phyloP scores from a whole-genome alignment of 2,329 filamentous ascomycete species.

The Incumbomyces delicatus region DNA sequence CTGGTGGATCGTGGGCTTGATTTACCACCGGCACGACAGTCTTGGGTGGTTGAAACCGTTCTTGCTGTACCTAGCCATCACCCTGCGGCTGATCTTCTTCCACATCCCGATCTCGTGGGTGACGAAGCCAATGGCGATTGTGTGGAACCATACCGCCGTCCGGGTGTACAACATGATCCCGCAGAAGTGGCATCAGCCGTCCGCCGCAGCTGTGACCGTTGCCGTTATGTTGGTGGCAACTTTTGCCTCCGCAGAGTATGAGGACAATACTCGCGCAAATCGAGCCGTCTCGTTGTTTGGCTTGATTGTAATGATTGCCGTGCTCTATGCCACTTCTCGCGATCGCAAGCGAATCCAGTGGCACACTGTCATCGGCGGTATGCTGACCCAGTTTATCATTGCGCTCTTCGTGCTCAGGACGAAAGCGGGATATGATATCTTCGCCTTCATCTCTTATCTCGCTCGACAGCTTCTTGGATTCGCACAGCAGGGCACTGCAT shows the following conservation, averaged over 20 bases:
- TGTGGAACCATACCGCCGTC: slow-evolving; percentile 58
- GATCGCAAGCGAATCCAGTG: slow-evolving; percentile 53
- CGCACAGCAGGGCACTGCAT: slow-evolving; percentile 60
- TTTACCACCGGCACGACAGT: slow-evolving; percentile 60
- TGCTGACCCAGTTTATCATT: slow-evolving; percentile 79
- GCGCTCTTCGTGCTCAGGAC: slow-evolving; percentile 82
- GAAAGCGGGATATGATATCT: slow-evolving; percentile 74
- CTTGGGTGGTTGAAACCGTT: slow-evolving; percentile 78
- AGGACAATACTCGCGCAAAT: slow-evolving; percentile 69
- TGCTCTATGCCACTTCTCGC: slow-evolving; percentile 61
- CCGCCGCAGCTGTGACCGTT: slow-evolving; percentile 55
- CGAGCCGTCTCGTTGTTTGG: slow-evolving; percentile 75
- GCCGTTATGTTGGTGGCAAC: slow-evolving; percentile 67
- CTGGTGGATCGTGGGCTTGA: slow-evolving; percentile 69
- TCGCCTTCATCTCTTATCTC: slow-evolving; percentile 72
- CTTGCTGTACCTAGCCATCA: slow-evolving; percentile 66
- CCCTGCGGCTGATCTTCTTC: slow-evolving; percentile 63
- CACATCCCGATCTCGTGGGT: slow-evolving; percentile 60
- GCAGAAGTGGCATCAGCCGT: slow-evolving; percentile 51
- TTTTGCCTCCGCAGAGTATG: slow-evolving; percentile 60
- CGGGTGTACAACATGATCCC: slow-evolving; percentile 55
- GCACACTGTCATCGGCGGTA: slow-evolving; percentile 79
- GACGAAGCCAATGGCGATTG: slow-evolving; percentile 54
- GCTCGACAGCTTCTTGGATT: slow-evolving; percentile 68
- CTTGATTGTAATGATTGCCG: slow-evolving; percentile 57